Percentiles rank a stretch among this genome's conserved stretches.
Evolutionary conservation across 441 rosid species (phyloP).

Genomic region (Corymbia citriodora): DNA sequence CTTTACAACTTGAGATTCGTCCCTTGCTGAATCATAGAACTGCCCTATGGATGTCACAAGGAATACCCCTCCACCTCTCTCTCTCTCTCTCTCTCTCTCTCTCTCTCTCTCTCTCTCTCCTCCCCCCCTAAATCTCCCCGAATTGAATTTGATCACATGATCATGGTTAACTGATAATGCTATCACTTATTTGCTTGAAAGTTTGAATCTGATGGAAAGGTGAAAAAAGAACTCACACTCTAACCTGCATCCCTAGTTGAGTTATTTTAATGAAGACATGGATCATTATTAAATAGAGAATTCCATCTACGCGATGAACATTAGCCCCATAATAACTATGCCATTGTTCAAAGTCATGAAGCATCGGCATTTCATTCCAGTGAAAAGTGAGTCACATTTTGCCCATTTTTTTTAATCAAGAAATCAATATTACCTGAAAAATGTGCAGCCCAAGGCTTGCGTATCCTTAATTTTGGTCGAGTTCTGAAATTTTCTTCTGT

Average conservation of each 20-base stretch:
- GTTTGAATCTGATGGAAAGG: no score
- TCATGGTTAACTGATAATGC: background rate
- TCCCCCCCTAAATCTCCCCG: background rate
- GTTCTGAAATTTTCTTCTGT: background rate
- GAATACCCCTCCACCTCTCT: accelerated
- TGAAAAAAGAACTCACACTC: no score
- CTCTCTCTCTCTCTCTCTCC: no score
- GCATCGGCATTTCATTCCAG: background rate
- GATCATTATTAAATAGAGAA: background rate
- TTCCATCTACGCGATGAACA: background rate
- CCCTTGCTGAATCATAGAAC: background rate
- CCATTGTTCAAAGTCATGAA: background rate
- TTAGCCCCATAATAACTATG: background rate
- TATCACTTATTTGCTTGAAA: background rate
- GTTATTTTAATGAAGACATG: background rate
- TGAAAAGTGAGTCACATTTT: background rate
- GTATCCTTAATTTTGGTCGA: background rate
- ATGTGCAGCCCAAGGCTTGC: background rate
- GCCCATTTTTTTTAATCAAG: background rate
- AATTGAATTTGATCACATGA: background rate
- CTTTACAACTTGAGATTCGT: no score
- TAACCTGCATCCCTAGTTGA: no score
- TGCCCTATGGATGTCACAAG: background rate
- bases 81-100: background rate
- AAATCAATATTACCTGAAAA: no score